A percentile compares a stretch with the other conserved stretches of the same genome.
phyloP scores from a whole-genome alignment of 176 grass and related monocot species.

The Rhipidocladum racemiflorum region DNA sequence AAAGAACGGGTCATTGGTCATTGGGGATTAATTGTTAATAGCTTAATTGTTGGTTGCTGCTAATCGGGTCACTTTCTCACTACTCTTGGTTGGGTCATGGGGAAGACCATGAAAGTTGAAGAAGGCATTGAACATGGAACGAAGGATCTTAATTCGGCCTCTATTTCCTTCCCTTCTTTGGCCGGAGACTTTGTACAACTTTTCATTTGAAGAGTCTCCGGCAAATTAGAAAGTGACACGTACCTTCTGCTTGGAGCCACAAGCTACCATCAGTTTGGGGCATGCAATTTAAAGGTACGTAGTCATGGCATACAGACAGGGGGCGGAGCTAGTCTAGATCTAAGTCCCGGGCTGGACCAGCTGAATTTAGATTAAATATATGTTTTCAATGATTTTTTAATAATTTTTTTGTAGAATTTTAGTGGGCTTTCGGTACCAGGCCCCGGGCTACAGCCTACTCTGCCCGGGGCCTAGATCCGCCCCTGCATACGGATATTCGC shows the following conservation, averaged over 20 bases:
- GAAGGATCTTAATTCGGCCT: constrained; percentile 38
- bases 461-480: no score
- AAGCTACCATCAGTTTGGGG: no score
- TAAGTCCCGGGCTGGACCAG: no score
- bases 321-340: no score
- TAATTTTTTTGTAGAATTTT: no score
- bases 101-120: constrained; percentile 50
- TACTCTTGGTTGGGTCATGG: constrained; percentile 37
- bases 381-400: no score
- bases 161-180: constrained; percentile 7
- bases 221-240: background rate
- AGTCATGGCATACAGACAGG: no score
- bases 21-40: background rate
- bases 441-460: no score
- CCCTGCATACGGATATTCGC: no score
- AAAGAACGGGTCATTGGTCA: constrained; percentile 40
- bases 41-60: background rate
- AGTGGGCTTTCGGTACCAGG: no score
- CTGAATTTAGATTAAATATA: no score
- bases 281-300: no score
- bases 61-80: constrained; percentile 44
- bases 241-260: background rate
- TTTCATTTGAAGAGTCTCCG: constrained; percentile 34
- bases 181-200: constrained; percentile 17
- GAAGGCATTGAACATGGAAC: constrained; percentile 37